phyloP scores from a whole-genome alignment of 1,139 yeast species.

The Tardiomyces blankii region DNA sequence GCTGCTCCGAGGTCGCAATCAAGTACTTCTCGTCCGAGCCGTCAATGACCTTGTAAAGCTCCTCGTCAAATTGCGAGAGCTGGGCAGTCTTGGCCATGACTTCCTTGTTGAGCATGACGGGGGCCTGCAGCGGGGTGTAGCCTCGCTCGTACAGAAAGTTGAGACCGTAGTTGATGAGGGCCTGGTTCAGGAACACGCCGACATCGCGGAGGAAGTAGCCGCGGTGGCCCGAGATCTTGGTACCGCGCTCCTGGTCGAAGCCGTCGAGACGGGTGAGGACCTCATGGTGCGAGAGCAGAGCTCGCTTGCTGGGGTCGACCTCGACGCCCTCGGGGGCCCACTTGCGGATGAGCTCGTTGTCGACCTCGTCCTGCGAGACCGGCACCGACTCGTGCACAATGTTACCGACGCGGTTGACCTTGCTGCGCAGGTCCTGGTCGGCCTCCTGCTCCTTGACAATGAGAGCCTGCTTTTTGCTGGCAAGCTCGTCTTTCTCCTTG shows the following conservation, averaged over 20 bases:
- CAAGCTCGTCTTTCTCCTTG: conserved; percentile 66
- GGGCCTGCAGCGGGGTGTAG: conserved; percentile 91
- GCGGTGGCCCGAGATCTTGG: conserved; percentile 95
- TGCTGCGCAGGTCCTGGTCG: conserved; percentile 59
- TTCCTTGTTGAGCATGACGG: conserved; percentile 99
- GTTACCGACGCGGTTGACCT: conserved; percentile 88
- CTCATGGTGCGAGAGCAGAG: conserved; percentile 89
- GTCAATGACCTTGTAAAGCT: conserved; percentile 88
- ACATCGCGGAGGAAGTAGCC: conserved; percentile 92
- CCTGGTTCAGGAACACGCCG: conserved; percentile 97
- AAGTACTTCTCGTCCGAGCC: conserved; percentile 96
- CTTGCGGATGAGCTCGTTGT: conserved; percentile 75
- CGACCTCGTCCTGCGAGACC: conserved; percentile 76
- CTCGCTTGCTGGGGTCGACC: conserved; percentile 48
- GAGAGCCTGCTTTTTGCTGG: conserved; percentile 56
- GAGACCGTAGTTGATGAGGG: conserved; percentile 91
- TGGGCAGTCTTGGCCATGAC: conserved; percentile 99
- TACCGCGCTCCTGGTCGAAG: conserved; percentile 98
- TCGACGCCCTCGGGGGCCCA: conserved; percentile 68
- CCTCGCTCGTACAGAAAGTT: conserved; percentile 69
- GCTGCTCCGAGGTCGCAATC: conserved; percentile 98
- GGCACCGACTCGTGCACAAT: conserved; percentile 88
- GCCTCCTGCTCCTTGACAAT: conserved; percentile 65
- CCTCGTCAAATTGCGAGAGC: conserved; percentile 95
- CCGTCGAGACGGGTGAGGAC: conserved; percentile 90